phyloP scores from a whole-genome alignment of 2,329 filamentous ascomycete genomes.

The Proliferodiscus dingleyae region DNA sequence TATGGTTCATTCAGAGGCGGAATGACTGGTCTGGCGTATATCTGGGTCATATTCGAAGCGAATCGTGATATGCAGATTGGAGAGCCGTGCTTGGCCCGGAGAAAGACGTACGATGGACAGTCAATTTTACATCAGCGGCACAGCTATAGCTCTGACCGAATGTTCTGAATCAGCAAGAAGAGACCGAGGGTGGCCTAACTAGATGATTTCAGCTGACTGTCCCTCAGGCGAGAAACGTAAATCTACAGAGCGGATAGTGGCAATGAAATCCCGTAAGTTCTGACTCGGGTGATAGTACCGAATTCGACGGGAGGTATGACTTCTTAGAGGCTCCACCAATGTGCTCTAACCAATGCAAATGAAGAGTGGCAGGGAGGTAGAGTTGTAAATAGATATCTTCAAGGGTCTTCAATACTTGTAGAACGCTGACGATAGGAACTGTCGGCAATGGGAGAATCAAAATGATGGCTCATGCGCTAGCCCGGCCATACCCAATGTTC shows the following conservation, averaged over 20 bases:
- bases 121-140: conserved; percentile 24
- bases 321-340: conserved; percentile 11
- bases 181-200: conserved; percentile 5
- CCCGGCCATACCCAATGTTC: conserved; percentile 28
- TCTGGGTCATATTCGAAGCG: conserved; percentile 27
- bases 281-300: conserved; percentile 17
- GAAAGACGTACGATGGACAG: conserved; percentile 16
- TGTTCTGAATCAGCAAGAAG: conserved; percentile 22
- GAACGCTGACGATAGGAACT: conserved; percentile 12
- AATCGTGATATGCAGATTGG: conserved; percentile 7
- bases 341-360: conserved; percentile 12
- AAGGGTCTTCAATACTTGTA: conserved; percentile 10
- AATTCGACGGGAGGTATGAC: conserved; percentile 9
- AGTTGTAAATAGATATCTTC: conserved; percentile 17
- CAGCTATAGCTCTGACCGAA: conserved; percentile 18
- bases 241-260: conserved; percentile 22
- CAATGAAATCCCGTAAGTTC: conserved; percentile 25
- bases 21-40: conserved; percentile 24
- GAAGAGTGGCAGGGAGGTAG: conserved; percentile 13
- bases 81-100: conserved; percentile 13
- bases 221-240: conserved; percentile 6
- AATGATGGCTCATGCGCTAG: conserved; percentile 30
- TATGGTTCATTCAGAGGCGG: conserved; percentile 20
- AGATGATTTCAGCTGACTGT: conserved; percentile 20
- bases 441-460: conserved; percentile 22